phyloP scores from a whole-genome alignment of 1,139 yeast genomes.

The Candida sanyaensis region DNA sequence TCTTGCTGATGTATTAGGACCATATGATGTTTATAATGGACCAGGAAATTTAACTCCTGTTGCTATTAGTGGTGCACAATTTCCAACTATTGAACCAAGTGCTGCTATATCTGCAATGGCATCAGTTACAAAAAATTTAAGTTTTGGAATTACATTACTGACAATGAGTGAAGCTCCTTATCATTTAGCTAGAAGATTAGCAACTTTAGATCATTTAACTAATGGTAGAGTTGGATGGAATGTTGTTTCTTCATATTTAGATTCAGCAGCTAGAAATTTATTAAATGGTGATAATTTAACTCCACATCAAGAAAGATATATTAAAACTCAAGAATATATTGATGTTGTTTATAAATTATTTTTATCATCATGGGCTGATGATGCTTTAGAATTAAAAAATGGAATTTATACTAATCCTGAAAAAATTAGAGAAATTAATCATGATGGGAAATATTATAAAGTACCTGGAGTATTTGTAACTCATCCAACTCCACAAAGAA shows the following conservation, averaged over 20 bases:
- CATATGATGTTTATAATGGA: constrained; percentile 44
- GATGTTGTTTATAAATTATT: constrained; percentile 41
- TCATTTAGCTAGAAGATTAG: constrained; percentile 42
- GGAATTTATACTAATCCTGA: constrained; percentile 42
- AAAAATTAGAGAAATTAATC: constrained; percentile 40
- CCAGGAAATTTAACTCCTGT: constrained; percentile 37
- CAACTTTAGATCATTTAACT: constrained; percentile 43
- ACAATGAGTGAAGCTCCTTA: constrained; percentile 46
- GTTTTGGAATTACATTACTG: constrained; percentile 45
- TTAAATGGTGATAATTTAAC: constrained; percentile 33
- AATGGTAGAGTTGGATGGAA: constrained; percentile 49
- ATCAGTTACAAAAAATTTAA: constrained; percentile 38
- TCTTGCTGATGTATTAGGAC: constrained; percentile 50
- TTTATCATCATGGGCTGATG: constrained; percentile 47
- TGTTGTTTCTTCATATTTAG: constrained; percentile 39
- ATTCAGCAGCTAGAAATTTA: constrained; percentile 39
- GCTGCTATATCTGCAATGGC: constrained; percentile 45
- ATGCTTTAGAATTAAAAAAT: constrained; percentile 34
- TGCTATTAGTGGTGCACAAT: constrained; percentile 42
- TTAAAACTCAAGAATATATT: constrained; percentile 40
- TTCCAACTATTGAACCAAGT: constrained; percentile 45
- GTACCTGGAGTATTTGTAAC: constrained; percentile 50
- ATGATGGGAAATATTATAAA: constrained; percentile 37
- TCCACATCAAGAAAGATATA: constrained; percentile 38
- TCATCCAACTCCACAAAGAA: constrained; percentile 45